These are phyloP conservation scores for Circinella minor DNA, from an alignment of 371 early-diverging fungal genomes.

Conservation along the genomic window DNA sequence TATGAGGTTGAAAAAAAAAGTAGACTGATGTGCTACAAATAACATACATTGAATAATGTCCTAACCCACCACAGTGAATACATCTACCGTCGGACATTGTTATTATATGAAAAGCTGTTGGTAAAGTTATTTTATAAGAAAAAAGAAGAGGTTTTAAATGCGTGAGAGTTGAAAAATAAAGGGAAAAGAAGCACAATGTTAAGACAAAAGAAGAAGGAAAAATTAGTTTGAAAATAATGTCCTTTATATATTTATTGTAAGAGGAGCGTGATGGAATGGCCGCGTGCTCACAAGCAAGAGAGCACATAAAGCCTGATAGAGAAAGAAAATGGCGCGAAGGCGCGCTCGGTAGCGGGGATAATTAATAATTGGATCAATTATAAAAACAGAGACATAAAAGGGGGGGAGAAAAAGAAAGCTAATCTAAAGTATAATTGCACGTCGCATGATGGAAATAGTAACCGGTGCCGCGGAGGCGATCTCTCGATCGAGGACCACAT, in stretches of 20 bases:
- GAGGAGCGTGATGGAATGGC: not conserved
- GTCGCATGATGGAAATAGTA: not conserved
- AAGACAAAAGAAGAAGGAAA: no score
- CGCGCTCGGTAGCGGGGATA: not conserved
- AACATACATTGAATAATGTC: slow-evolving; percentile 53
- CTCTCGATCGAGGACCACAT: slow-evolving; percentile 10
- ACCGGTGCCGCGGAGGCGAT: slow-evolving; percentile 2
- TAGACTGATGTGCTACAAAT: not conserved
- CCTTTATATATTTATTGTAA: slow-evolving; percentile 2
- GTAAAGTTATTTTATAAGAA: not conserved
- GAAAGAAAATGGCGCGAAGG: not conserved
- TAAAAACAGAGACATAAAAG: no score
- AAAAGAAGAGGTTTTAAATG: not conserved
- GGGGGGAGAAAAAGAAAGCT: no score
- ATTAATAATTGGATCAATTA: no score
- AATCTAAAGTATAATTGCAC: no score
- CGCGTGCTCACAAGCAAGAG: no score
- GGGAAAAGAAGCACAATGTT: no score
- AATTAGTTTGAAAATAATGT: not conserved
- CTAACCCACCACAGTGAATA: slow-evolving; percentile 52
- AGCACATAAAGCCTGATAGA: no score
- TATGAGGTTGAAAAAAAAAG: not conserved
- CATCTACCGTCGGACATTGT: slow-evolving; percentile 46
- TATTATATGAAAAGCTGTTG: not conserved
- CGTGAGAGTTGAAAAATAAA: no score